phyloP scores from a whole-genome alignment of 805 yeast species.

The Pichia heedii region DNA sequence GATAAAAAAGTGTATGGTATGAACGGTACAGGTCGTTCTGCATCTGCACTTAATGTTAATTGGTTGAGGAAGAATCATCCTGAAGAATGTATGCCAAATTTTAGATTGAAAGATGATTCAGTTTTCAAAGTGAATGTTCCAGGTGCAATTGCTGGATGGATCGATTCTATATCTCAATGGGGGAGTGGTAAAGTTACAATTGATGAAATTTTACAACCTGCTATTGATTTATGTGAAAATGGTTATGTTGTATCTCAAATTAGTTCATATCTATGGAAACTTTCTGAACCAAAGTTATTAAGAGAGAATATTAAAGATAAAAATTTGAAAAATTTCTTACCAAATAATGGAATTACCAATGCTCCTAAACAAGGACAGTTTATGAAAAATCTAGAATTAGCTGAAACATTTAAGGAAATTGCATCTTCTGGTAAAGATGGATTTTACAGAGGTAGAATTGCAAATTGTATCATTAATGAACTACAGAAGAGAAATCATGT shows the following conservation, averaged over 20 bases:
- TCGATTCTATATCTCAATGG: constrained; percentile 59
- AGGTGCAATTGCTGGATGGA: constrained; percentile 77
- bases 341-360: constrained; percentile 22
- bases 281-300: constrained; percentile 31
- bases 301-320: constrained; percentile 25
- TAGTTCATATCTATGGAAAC: constrained; percentile 42
- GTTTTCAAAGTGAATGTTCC: constrained; percentile 63
- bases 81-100: constrained; percentile 34
- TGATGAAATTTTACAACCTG: constrained; percentile 51
- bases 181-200: constrained; percentile 61
- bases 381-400: constrained; percentile 42
- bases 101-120: constrained; percentile 43
- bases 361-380: constrained; percentile 56
- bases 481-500: constrained; percentile 47
- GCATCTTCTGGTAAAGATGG: constrained; percentile 54
- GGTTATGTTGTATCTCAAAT: constrained; percentile 61
- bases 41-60: constrained; percentile 40
- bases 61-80: constrained; percentile 32
- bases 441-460: constrained; percentile 64
- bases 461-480: constrained; percentile 51
- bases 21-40: constrained; percentile 72
- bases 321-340: constrained; percentile 28
- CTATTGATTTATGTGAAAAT: constrained; percentile 57
- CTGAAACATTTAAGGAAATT: constrained; percentile 41
- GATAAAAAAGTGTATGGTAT: constrained; percentile 50